These are phyloP conservation scores for Fennellomyces sp. DNA, from an alignment of 371 early-diverging fungal genomes.

Conservation along the genomic window DNA sequence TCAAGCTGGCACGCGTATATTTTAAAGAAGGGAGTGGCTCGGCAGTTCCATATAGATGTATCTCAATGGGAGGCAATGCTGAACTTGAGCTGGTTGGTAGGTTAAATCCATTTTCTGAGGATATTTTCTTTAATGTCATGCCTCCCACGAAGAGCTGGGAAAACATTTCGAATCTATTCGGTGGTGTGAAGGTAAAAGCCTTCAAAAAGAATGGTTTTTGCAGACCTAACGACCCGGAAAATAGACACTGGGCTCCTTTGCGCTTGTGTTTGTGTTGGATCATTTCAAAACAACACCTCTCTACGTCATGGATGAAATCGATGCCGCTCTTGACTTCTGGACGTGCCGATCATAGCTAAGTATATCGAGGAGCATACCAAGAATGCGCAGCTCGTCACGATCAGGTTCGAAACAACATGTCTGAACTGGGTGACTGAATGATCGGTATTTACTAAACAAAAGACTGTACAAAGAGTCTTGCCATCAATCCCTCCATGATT, in stretches of 20 bases:
- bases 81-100: conserved; percentile 99
- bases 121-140: conserved; percentile 99
- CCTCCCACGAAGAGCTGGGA: conserved; percentile 99
- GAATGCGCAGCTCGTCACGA: conserved; percentile 99
- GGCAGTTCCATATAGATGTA: too few species aligned
- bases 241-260: conserved; percentile 96
- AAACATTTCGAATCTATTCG: conserved; percentile 98
- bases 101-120: conserved; percentile 99
- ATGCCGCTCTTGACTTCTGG: conserved; percentile 99
- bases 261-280: conserved; percentile 99
- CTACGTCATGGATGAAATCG: conserved; percentile 99
- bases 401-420: conserved; percentile 99
- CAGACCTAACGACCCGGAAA: too few species aligned
- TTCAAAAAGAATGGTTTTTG: too few species aligned
- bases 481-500: conserved; percentile 72
- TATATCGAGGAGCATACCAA: conserved; percentile 98
- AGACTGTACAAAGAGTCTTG: conserved; percentile 86
- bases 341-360: conserved; percentile 99
- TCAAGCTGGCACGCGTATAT: too few species aligned
- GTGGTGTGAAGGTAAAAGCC: conserved; percentile 99
- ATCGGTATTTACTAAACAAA: conserved; percentile 99
- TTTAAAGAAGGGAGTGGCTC: too few species aligned
- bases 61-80: conserved; percentile 99
- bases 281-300: conserved; percentile 99
- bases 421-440: conserved; percentile 97